Evolutionary conservation across 2,329 filamentous ascomycete genomes (phyloP), one percentile per base, ranked within the genome.

Genomic region (Cercospora berteroae): DNA sequence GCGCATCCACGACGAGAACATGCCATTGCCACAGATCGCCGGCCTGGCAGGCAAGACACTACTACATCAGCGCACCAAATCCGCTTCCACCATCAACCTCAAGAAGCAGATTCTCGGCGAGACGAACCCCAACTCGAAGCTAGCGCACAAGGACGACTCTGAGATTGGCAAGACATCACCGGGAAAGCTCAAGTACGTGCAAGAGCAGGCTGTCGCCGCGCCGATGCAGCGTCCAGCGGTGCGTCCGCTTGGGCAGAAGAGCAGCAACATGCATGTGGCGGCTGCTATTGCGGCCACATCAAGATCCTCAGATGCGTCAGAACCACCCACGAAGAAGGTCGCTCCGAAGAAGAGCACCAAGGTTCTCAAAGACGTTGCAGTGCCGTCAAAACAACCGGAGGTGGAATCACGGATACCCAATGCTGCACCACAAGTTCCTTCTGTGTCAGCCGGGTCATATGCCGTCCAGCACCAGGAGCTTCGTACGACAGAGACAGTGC

Each of bases 61-160:
- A 69, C 92, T 93, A 69, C 92, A 96, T 74, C 89, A 93, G 74
- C 90, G 90, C 70, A 90, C 93, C 81, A 96, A 96, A 80, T 96
- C 93, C 8, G 72, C 71, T 20, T 68, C 69, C 18, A 67, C 67
- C 48, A 65, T 72, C 59, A 67, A 65, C 60, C 60, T 64, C 58
- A 67, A 68, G 58, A 72, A 72, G 69, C 89, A 85, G 72, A 70
- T 76, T n/a, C 71, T 78, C 31, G 76, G 73, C 36, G 76, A 78
- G 64, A 70, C 70, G 50, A 77, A 75, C 63, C 68, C 72, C 31
- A 78, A 78, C 67, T 52, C 70, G 29, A 74, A 70, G 60, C 52
- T 77, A 62, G 74, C 73, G 29, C 76, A 77, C 60, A 86, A 87
- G 73, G 88, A 90, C 77, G 88, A 90, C 73, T 82, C 82, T 42